Conservation (phyloP, 2,329 filamentous ascomycete genomes). For the Fusarium duplospermum region DNA sequence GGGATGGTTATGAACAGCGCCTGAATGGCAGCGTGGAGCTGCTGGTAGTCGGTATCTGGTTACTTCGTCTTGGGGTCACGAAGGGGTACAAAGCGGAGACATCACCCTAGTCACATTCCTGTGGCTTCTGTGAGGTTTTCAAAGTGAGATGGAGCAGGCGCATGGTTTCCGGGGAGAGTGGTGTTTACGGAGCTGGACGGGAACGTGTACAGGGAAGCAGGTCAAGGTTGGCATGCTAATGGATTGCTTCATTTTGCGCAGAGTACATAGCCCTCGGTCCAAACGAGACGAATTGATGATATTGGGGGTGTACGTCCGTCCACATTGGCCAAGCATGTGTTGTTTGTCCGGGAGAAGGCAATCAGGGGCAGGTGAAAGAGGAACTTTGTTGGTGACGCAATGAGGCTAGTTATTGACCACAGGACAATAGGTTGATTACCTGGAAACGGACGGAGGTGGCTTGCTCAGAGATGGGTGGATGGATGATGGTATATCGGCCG, state of each 20-base stretch:
- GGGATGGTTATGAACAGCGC: conserved; percentile 15
- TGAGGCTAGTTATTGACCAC: background rate
- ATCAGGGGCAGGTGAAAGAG: background rate
- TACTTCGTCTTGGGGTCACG: conserved; percentile 15
- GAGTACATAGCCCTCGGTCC: conserved; percentile 28
- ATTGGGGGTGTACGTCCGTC: conserved; percentile 7
- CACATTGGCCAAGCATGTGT: background rate
- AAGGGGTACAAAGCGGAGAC: conserved; percentile 12
- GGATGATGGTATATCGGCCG: background rate
- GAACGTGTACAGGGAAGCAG: conserved; percentile 24
- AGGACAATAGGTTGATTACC: background rate
- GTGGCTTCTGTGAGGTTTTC: conserved; percentile 18
- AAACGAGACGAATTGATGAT: conserved; percentile 35
- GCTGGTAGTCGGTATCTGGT: conserved; percentile 16
- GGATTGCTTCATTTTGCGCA: conserved; percentile 21
- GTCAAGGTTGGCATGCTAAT: conserved; percentile 29
- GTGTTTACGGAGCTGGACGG: conserved; percentile 36
- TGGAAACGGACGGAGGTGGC: background rate
- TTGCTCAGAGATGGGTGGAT: background rate
- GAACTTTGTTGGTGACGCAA: background rate
- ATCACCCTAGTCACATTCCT: conserved; percentile 29
- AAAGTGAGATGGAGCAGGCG: conserved; percentile 28
- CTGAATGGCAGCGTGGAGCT: conserved; percentile 16
- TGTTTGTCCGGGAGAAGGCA: background rate
- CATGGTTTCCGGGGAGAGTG: conserved; percentile 36